Evolutionary conservation across 805 yeast genomes (phyloP).

Genomic region (Candida schatavii): DNA sequence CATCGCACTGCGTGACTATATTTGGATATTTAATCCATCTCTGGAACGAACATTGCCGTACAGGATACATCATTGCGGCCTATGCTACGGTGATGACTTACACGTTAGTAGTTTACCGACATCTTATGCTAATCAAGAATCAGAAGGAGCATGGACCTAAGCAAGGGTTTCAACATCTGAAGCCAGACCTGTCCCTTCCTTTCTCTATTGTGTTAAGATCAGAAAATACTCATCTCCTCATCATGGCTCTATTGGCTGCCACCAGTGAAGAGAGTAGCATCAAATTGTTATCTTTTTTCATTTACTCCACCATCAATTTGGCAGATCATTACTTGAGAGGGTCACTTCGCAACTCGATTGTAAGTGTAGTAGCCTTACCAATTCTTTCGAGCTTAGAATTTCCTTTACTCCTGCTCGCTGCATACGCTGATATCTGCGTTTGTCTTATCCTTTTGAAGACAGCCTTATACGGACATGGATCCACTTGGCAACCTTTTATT

Average conservation of each 20-base stretch:
- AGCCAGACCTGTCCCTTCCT: no score
- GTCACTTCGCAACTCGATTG: slow-evolving; percentile 13
- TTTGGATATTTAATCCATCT: neutral
- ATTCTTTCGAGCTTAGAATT: slow-evolving; percentile 16
- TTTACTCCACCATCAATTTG: slow-evolving; percentile 29
- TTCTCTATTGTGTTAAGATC: slow-evolving; percentile 22
- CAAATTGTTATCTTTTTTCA: slow-evolving; percentile 24
- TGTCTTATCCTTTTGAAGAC: neutral
- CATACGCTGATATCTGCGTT: slow-evolving; percentile 12
- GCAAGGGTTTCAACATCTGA: no score
- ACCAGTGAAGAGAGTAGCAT: slow-evolving; percentile 15
- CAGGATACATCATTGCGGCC: slow-evolving; percentile 10
- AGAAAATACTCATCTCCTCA: slow-evolving; percentile 28
- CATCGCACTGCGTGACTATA: neutral
- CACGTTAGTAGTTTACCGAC: slow-evolving; percentile 17
- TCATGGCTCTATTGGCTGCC: slow-evolving; percentile 18
- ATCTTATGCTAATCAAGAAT: no score
- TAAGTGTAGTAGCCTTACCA: slow-evolving; percentile 13
- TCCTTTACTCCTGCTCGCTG: slow-evolving; percentile 13
- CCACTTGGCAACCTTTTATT: no score
- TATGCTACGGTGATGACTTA: slow-evolving; percentile 15
- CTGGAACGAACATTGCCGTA: neutral
- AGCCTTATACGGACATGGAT: no score
- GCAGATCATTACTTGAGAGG: slow-evolving; percentile 16
- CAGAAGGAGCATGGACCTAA: no score